Percentiles rank a stretch among this genome's conserved stretches.
These are phyloP conservation scores for Penicillium goetzii DNA, from an alignment of 495 filamentous ascomycete genomes.

Conservation along the genomic window DNA sequence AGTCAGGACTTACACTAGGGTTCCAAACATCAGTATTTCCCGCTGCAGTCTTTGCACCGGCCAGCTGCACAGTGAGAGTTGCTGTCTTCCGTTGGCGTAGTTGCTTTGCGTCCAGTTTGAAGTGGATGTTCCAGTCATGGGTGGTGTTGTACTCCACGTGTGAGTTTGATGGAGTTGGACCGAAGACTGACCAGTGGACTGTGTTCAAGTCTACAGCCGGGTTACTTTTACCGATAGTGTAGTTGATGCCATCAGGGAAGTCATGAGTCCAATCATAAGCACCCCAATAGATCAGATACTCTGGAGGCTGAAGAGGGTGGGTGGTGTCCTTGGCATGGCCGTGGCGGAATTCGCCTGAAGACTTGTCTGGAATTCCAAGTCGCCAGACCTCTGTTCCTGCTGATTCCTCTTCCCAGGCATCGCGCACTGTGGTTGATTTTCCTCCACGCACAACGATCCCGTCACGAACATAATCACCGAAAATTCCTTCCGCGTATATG, in stretches of 20 bases:
- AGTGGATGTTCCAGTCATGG: conserved; percentile 59
- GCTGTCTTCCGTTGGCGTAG: conserved; percentile 34
- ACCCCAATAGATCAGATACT: conserved; percentile 60
- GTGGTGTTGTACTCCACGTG: conserved; percentile 42
- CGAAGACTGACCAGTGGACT: conserved; percentile 59
- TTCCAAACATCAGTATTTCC: conserved; percentile 61
- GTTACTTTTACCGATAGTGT: conserved; percentile 53
- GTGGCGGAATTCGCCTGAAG: conserved; percentile 57
- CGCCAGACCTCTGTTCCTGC: conserved; percentile 59
- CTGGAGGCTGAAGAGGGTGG: conserved; percentile 50
- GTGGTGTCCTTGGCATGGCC: conserved; percentile 47
- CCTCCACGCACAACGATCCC: conserved; percentile 42
- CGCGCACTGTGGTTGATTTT: conserved; percentile 33
- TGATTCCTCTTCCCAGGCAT: conserved; percentile 51
- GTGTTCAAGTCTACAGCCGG: conserved; percentile 53
- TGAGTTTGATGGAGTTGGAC: conserved; percentile 46
- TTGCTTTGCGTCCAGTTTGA: conserved; percentile 41
- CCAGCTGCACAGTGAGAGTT: conserved; percentile 60
- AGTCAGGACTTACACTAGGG: neutral
- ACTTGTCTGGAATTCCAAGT: conserved; percentile 59
- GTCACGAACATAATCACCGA: conserved; percentile 55
- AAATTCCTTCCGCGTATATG: conserved; percentile 59
- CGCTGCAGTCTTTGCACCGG: conserved; percentile 58
- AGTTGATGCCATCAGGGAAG: conserved; percentile 56
- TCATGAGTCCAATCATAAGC: conserved; percentile 57